Evolutionary conservation across 192 early-diverging fungal species (phyloP).

Genomic region (Geosiphon pyriformis): DNA sequence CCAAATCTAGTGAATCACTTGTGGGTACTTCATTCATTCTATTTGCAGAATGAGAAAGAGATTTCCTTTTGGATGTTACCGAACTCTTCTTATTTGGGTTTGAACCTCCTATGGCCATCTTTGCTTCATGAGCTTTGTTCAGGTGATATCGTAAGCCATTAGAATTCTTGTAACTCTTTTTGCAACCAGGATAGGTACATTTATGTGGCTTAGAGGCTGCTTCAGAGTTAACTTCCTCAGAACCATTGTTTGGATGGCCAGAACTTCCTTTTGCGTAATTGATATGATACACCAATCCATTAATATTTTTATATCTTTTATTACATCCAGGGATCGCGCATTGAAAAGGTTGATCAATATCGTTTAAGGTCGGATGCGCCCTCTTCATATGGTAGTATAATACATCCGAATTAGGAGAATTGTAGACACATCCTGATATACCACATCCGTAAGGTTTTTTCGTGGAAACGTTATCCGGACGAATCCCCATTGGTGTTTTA

Average conservation of each 20-base stretch:
- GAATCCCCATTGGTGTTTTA: neutral
- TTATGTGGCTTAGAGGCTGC: conserved; percentile 27
- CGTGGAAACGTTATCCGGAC: neutral
- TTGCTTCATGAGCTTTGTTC: neutral
- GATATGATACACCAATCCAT: conserved; percentile 77
- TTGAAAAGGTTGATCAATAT: conserved; percentile 50
- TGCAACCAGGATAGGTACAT: conserved; percentile 37
- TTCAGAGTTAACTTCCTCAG: neutral
- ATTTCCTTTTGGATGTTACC: too few relatives aligned
- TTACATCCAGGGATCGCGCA: conserved; percentile 63
- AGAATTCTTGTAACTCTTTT: conserved; percentile 34
- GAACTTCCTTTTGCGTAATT: conserved; percentile 37
- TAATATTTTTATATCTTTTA: conserved; percentile 77
- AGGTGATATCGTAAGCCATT: conserved; percentile 40
- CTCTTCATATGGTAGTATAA: conserved; percentile 43
- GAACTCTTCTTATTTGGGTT: too few relatives aligned
- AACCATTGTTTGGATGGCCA: conserved; percentile 2
- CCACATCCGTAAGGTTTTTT: conserved; percentile 37
- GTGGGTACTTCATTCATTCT: too few relatives aligned
- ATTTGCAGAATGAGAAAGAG: too few relatives aligned
- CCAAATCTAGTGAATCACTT: too few relatives aligned
- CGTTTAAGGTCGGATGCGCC: conserved; percentile 23
- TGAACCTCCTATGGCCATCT: neutral
- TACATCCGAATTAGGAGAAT: conserved; percentile 28
- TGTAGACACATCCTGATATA: conserved; percentile 28